Conservation (phyloP, 1,284 basidiomycete genomes). For the Moesziomyces parantarcticus region DNA sequence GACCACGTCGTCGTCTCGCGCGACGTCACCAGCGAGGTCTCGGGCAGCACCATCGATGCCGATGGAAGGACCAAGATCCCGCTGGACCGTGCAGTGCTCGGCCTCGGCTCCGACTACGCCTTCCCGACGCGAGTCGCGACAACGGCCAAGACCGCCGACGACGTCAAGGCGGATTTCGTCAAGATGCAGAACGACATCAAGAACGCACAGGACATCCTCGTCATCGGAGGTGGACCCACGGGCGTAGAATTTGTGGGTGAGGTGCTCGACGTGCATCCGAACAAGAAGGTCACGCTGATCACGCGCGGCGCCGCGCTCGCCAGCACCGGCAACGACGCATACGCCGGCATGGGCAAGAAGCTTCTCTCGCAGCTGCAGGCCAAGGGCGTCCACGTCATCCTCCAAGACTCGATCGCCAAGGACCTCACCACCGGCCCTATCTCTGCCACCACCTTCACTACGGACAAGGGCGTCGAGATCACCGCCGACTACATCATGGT, state of each 20-base stretch:
- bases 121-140: constrained; percentile 28
- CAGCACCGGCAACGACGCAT: constrained; percentile 33
- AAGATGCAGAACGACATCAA: constrained; percentile 33
- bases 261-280: constrained; percentile 28
- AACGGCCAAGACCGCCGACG: constrained; percentile 9
- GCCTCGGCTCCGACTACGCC: constrained; percentile 34
- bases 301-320: constrained; percentile 44
- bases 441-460: constrained; percentile 16
- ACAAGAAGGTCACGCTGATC: constrained; percentile 65
- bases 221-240: constrained; percentile 68
- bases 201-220: constrained; percentile 37
- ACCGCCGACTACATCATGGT: constrained; percentile 70
- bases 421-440: constrained; percentile 31
- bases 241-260: constrained; percentile 71
- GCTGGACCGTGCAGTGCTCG: constrained; percentile 33
- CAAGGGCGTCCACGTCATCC: constrained; percentile 55
- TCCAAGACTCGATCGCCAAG: constrained; percentile 54
- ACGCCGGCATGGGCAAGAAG: constrained; percentile 34
- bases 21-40: constrained; percentile 9
- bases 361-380: constrained; percentile 63
- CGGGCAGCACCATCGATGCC: background rate
- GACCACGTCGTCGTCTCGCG: constrained; percentile 26
- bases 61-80: constrained; percentile 11
- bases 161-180: constrained; percentile 24
- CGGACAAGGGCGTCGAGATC: constrained; percentile 20